Evolutionary conservation across 176 grass and related monocot genomes (phyloP).

Genomic region (Dactylis glomerata): DNA sequence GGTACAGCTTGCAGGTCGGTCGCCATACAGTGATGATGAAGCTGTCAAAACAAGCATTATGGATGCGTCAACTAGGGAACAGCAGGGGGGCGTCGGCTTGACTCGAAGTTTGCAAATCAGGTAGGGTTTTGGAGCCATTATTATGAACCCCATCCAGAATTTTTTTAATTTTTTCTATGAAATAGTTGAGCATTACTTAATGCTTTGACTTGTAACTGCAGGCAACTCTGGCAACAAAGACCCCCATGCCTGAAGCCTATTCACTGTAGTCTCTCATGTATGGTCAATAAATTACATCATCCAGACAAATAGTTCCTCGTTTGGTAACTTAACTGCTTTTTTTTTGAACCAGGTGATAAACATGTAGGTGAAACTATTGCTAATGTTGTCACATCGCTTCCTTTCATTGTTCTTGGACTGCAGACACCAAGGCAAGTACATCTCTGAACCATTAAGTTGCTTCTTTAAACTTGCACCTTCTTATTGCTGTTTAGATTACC

Average conservation of each 20-base stretch:
- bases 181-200: neutral
- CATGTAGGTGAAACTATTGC: slow-evolving; percentile 77
- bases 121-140: slow-evolving; percentile 24
- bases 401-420: slow-evolving; percentile 83
- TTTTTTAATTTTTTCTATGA: neutral
- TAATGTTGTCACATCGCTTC: slow-evolving; percentile 89
- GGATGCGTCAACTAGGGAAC: slow-evolving; percentile 27
- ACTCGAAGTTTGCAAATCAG: slow-evolving; percentile 54
- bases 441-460: neutral
- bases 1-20: slow-evolving; percentile 41
- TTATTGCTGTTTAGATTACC: slow-evolving; percentile 4
- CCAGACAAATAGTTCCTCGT: neutral
- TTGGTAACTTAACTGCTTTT: neutral
- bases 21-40: slow-evolving; percentile 39
- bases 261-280: slow-evolving; percentile 81
- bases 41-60: slow-evolving; percentile 18
- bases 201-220: slow-evolving; percentile 38
- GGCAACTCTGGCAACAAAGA: slow-evolving; percentile 73
- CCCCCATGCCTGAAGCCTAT: slow-evolving; percentile 78
- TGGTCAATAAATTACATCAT: slow-evolving; percentile 3
- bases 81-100: slow-evolving; percentile 11
- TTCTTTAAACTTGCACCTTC: neutral
- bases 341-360: slow-evolving; percentile 68
- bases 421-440: slow-evolving; percentile 70
- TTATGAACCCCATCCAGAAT: neutral